Conservation (phyloP, 106 monocot species). For the Hemerocallis citrina region DNA sequence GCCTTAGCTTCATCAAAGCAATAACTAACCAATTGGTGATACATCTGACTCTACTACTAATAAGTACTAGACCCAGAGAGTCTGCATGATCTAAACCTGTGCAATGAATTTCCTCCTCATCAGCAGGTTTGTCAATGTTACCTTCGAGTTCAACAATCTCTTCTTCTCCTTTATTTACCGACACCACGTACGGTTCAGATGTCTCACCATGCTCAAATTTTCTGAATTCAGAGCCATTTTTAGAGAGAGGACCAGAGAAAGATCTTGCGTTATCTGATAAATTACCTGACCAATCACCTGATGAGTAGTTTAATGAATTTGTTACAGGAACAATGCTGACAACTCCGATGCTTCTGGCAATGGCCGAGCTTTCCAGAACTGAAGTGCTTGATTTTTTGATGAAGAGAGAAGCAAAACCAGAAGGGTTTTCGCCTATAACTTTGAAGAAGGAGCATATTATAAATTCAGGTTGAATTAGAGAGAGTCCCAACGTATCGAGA, state of each 20-base stretch:
- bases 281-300: conserved; percentile 21
- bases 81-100: conserved; percentile 66
- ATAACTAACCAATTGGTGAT: conserved; percentile 71
- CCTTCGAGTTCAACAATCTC: background rate
- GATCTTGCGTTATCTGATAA: conserved; percentile 14
- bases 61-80: conserved; percentile 52
- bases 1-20: conserved; percentile 53
- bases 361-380: conserved; percentile 23
- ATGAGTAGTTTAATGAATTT: conserved; percentile 2
- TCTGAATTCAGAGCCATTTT: background rate
- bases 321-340: conserved; percentile 41
- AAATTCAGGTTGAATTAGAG: conserved; percentile 68
- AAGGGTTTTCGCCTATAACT: conserved; percentile 69
- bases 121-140: background rate
- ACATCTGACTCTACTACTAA: conserved; percentile 52
- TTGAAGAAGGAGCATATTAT: conserved; percentile 75
- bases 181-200: conserved; percentile 2
- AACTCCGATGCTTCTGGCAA: conserved; percentile 39
- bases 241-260: conserved; percentile 29
- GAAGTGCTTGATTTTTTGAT: conserved; percentile 32
- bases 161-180: background rate
- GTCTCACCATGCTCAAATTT: conserved; percentile 7
- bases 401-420: conserved; percentile 64
- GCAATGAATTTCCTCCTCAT: conserved; percentile 28
- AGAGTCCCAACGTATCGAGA: conserved; percentile 58